phyloP scores from a whole-genome alignment of 352 stramenopile species.

The Saprolegnia parasitica region DNA sequence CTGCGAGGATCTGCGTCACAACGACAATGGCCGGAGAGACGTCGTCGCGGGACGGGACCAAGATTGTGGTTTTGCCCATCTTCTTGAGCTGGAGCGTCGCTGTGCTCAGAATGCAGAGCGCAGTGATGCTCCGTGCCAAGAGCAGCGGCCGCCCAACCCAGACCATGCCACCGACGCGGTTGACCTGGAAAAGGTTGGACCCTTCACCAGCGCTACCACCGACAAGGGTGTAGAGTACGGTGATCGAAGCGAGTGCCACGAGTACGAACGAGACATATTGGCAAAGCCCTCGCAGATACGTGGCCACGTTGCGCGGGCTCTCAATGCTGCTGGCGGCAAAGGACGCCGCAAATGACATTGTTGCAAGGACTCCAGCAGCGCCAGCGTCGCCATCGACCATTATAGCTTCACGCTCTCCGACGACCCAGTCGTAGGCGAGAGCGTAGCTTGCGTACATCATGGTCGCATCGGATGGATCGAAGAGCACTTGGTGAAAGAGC shows the following conservation, averaged over 20 bases:
- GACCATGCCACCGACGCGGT: conserved; percentile 10
- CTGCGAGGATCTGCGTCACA: not conserved
- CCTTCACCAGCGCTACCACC: not conserved
- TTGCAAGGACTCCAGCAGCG: not conserved
- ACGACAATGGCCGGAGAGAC: not conserved
- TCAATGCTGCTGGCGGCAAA: not conserved
- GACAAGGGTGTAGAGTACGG: not conserved
- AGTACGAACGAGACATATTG: conserved; percentile 13
- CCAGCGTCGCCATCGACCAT: not conserved
- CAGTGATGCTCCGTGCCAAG: conserved; percentile 1
- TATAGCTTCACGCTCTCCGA: conserved; percentile 1
- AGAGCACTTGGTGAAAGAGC: not conserved
- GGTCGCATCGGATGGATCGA: not conserved
- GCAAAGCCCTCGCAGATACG: conserved; percentile 5
- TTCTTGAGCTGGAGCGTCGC: not conserved
- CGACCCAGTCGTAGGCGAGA: not conserved
- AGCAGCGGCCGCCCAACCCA: conserved; percentile 21
- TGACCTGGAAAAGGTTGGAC: conserved; percentile 7
- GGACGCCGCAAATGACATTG: not conserved
- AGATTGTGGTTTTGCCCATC: not conserved
- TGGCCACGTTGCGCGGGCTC: not conserved
- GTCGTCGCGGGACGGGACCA: not conserved
- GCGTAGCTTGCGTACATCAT: not conserved
- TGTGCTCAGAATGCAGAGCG: conserved; percentile 15
- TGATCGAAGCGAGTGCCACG: not conserved